Conservation (phyloP, 768 basidiomycete species). For the Pleurotus eryngii region DNA sequence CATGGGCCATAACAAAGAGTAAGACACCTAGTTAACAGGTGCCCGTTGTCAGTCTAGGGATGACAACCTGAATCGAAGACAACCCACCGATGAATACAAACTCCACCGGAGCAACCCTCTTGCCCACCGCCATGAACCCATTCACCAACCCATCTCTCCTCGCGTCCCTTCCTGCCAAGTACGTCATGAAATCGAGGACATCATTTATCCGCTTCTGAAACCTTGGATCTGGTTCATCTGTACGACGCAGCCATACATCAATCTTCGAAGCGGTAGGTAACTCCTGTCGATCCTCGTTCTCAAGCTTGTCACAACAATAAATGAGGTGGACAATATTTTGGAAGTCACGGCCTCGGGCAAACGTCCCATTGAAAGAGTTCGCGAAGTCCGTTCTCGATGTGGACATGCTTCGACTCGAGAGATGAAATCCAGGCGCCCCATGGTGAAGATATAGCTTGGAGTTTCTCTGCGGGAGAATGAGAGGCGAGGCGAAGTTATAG, state of each 20-base stretch:
- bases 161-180: conserved; percentile 39
- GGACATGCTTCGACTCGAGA: conserved; percentile 55
- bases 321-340: conserved; percentile 70
- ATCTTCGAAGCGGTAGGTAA: conserved; percentile 55
- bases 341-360: conserved; percentile 69
- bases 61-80: no score
- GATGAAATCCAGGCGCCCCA: conserved; percentile 65
- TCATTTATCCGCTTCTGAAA: conserved; percentile 56
- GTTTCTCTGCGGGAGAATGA: conserved; percentile 50
- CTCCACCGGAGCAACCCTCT: conserved; percentile 68
- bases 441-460: conserved; percentile 73
- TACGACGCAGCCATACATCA: conserved; percentile 47
- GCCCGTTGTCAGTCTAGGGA: background rate
- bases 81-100: conserved; percentile 77
- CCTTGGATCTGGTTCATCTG: conserved; percentile 34
- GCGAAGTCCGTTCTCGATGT: conserved; percentile 56
- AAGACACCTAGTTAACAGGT: conserved; percentile 52
- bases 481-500: background rate
- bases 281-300: conserved; percentile 36
- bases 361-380: conserved; percentile 58
- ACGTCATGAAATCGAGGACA: conserved; percentile 51
- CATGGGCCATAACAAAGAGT: conserved; percentile 51
- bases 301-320: conserved; percentile 58
- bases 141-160: conserved; percentile 26
- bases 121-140: conserved; percentile 51